Evolutionary conservation across 495 filamentous ascomycete species (phyloP), one percentile per base, ranked within the genome.

Genomic region (Aspergillus wentii): DNA sequence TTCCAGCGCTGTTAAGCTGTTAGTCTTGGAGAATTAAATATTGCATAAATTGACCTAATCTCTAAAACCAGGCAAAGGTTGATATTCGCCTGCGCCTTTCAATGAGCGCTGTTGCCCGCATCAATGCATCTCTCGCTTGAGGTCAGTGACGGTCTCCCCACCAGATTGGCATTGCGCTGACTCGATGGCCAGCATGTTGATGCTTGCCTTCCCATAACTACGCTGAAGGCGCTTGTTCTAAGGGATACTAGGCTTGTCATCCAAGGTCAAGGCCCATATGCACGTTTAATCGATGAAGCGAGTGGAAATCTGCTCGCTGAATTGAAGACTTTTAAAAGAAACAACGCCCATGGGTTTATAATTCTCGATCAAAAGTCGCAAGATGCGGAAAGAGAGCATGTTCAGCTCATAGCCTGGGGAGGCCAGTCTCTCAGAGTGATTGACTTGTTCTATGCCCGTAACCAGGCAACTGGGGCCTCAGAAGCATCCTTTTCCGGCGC

Each of bases 351-450:
- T 43, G 68, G 68, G 4, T 64, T 68, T 36, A 46, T 62, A 25
- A 26, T 44, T 30, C 48, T 67, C 9, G 37, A 48, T 18, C 35
- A 44, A 25, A 31, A 16, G 13, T 27, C 43, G n/a, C 33, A 46
- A 17, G 27, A 48, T 5, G 43, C 48, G 27, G 43, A 25, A 2
- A 41, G 54, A 18, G 57, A 48, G 25, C 40, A 55, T 43, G 40
- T 64, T 17, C 67, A 69, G 17, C 50, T 95, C 10, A 56, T 95
- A 8, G 76, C 74, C 1, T 91, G 82, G 54, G 86, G 94, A 57
- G 88, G 89, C 20, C 73, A 72, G 3, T 80, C 75, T 29, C 53
- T 95, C n/a, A 77, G 76, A 32, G 51, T 85, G 21, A 76, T 83
- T 45, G 57, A 80, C 19, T 17, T 67, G 8, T 16, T 7, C 15